Percentiles rank a stretch among this genome's conserved stretches.
Conservation (phyloP, 306 rosid species). For the Lathyrus sativus region DNA sequence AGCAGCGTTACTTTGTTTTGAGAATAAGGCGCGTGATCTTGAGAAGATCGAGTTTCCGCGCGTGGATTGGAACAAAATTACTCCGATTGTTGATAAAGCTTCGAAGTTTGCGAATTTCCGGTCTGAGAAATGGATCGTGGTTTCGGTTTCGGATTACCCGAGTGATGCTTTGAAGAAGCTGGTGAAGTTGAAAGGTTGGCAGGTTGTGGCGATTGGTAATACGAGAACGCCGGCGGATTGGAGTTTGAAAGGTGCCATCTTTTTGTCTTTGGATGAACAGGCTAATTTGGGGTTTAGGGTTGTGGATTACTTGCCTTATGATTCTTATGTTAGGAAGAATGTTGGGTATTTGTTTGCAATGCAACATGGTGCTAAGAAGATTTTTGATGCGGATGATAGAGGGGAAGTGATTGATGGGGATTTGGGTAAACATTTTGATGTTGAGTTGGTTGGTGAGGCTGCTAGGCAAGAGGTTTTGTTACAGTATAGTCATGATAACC, state of each 20-base stretch:
- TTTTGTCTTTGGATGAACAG: constrained; percentile 80
- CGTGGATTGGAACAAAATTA: constrained; percentile 60
- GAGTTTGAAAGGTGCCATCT: constrained; percentile 86
- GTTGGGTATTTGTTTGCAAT: constrained; percentile 94
- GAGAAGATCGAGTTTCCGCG: constrained; percentile 78
- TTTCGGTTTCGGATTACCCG: constrained; percentile 77
- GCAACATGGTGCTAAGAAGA: constrained; percentile 92
- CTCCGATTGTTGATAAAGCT: constrained; percentile 53
- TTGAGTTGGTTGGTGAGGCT: constrained; percentile 77
- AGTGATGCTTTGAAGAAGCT: constrained; percentile 64
- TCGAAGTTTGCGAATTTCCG: constrained; percentile 66
- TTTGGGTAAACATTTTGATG: constrained; percentile 89
- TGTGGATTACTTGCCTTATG: constrained; percentile 81
- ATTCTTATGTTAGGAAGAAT: constrained; percentile 85
- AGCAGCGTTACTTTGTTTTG: constrained; percentile 87
- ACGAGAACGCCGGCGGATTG: constrained; percentile 87
- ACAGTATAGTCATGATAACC: constrained; percentile 88
- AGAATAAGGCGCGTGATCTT: constrained; percentile 56
- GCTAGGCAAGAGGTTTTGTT: constrained; percentile 85
- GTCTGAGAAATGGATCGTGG: constrained; percentile 86
- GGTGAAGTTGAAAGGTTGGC: constrained; percentile 85
- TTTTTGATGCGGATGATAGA: constrained; percentile 92
- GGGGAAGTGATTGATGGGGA: constrained; percentile 87
- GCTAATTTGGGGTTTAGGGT: constrained; percentile 83
- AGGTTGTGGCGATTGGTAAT: constrained; percentile 81